These are phyloP conservation scores for Kodamaea alishanica DNA, from an alignment of 1,139 yeast genomes.

Conservation along the genomic window DNA sequence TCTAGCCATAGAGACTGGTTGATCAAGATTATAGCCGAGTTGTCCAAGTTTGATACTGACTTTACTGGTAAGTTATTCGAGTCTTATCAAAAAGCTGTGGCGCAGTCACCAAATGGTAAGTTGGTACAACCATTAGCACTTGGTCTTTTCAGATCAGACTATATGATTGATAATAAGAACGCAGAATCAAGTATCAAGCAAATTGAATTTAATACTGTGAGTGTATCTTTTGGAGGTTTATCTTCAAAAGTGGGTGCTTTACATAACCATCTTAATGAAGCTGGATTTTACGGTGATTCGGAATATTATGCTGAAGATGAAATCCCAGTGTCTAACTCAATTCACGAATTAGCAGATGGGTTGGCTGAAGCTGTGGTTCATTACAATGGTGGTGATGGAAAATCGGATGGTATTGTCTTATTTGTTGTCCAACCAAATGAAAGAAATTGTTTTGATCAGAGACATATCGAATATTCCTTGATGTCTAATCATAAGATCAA, in stretches of 20 bases:
- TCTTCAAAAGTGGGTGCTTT: conserved; percentile 75
- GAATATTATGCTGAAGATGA: conserved; percentile 46
- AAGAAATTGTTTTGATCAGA: conserved; percentile 87
- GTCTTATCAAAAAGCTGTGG: conserved; percentile 47
- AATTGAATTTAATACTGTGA: conserved; percentile 92
- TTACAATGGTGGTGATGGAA: conserved; percentile 32
- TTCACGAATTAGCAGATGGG: conserved; percentile 61
- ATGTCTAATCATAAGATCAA: conserved; percentile 53
- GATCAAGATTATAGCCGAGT: conserved; percentile 47
- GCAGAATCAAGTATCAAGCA: conserved; percentile 60
- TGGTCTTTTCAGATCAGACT: conserved; percentile 89
- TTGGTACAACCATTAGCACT: conserved; percentile 62
- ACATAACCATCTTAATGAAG: conserved; percentile 60
- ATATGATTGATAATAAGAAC: conserved; percentile 59
- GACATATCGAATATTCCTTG: conserved; percentile 72
- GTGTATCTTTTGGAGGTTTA: conserved; percentile 92
- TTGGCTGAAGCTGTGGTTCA: conserved; percentile 61
- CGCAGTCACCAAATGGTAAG: conserved; percentile 41
- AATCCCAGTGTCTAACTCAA: conserved; percentile 67
- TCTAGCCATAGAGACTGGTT: conserved; percentile 57
- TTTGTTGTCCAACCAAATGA: conserved; percentile 84
- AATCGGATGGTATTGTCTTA: conserved; percentile 52
- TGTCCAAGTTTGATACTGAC: conserved; percentile 60
- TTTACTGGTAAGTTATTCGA: conserved; percentile 80
- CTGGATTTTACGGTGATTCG: conserved; percentile 48